Percentiles rank a stretch among this genome's conserved stretches.
These are phyloP conservation scores for Graphium sp. DNA, from an alignment of 2,329 filamentous ascomycete genomes.

Conservation along the genomic window DNA sequence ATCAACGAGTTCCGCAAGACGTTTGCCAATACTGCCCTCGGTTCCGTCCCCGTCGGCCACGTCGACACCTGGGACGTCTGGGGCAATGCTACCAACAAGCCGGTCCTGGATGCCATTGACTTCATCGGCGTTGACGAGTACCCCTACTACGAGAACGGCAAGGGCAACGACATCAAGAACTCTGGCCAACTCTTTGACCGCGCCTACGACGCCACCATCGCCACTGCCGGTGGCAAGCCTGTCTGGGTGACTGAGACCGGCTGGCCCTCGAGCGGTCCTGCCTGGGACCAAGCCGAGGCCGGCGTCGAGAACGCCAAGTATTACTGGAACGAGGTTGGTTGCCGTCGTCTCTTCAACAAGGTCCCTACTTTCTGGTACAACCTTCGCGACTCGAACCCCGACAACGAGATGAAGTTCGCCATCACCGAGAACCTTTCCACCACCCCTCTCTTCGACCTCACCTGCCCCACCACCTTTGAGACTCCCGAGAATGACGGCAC, in stretches of 20 bases:
- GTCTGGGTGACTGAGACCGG: conserved; percentile 89
- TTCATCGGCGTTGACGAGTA: conserved; percentile 77
- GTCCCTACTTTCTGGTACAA: conserved; percentile 64
- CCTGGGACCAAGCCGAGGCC: conserved; percentile 44
- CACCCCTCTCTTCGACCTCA: conserved; percentile 46
- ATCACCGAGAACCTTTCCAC: conserved; percentile 40
- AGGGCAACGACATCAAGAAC: conserved; percentile 47
- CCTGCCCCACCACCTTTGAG: conserved; percentile 25
- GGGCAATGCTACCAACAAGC: conserved; percentile 55
- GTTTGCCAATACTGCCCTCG: conserved; percentile 44
- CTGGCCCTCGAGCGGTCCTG: conserved; percentile 60
- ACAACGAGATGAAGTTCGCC: conserved; percentile 51
- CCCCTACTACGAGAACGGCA: conserved; percentile 64
- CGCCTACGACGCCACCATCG: conserved; percentile 44
- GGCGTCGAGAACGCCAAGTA: conserved; percentile 50
- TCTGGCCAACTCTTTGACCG: conserved; percentile 51
- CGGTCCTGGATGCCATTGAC: conserved; percentile 53
- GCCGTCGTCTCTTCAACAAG: conserved; percentile 43
- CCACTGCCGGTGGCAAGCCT: conserved; percentile 45
- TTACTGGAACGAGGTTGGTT: conserved; percentile 69
- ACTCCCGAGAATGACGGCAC: conserved; percentile 2
- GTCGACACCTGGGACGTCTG: conserved; percentile 82
- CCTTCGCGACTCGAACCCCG: conserved; percentile 47
- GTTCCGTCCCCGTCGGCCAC: conserved; percentile 53
- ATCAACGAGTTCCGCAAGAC: conserved; percentile 50